phyloP scores from a whole-genome alignment of 1,284 basidiomycete species.

The Hypsizygus ulmarius region DNA sequence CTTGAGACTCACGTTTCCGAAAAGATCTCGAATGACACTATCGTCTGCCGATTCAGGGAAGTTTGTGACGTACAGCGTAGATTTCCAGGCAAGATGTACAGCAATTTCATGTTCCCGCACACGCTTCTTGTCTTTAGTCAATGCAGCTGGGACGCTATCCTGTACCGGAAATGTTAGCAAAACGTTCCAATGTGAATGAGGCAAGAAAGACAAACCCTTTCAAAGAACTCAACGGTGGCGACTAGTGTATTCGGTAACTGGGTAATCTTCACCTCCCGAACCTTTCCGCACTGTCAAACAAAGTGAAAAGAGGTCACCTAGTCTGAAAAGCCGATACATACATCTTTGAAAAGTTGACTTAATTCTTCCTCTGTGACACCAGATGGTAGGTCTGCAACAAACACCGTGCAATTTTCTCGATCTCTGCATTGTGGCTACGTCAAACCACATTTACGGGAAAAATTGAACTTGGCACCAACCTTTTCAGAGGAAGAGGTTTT shows the following conservation, averaged over 20 bases:
- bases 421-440: constrained; percentile 54
- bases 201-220: constrained; percentile 37
- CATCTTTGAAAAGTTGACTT: constrained; percentile 80
- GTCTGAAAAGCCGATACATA: constrained; percentile 37
- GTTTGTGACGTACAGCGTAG: constrained; percentile 96
- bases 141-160: constrained; percentile 80
- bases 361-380: constrained; percentile 66
- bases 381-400: constrained; percentile 72
- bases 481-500: constrained; percentile 51
- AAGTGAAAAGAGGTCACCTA: neutral
- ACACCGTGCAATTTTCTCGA: constrained; percentile 92
- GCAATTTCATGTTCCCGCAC: constrained; percentile 71
- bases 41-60: constrained; percentile 90
- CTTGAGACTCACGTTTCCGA: constrained; percentile 58
- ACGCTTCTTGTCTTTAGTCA: constrained; percentile 92
- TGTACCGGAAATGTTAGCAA: constrained; percentile 25
- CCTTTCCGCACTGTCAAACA: constrained; percentile 66
- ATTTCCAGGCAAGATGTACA: constrained; percentile 90
- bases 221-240: constrained; percentile 79
- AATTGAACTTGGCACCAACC: constrained; percentile 38
- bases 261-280: constrained; percentile 79
- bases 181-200: neutral
- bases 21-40: constrained; percentile 69
- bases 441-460: neutral
- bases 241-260: constrained; percentile 55